Conservation (phyloP, 164 flowering plant species). For the Paratinospora sagittata region DNA sequence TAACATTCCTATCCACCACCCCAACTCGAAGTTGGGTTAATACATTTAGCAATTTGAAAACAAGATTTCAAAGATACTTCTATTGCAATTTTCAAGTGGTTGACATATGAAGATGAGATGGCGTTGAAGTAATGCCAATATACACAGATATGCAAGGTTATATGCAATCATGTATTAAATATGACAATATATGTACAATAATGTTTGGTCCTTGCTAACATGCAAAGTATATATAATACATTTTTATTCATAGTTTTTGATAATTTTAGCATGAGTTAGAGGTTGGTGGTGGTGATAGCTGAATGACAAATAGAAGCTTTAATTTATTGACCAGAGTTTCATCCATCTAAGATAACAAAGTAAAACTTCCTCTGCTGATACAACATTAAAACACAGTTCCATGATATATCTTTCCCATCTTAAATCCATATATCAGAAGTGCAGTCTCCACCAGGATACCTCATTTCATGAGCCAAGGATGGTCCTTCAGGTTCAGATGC, state of each 20-base stretch:
- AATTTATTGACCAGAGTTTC: neutral
- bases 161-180: too few relatives aligned
- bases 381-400: neutral
- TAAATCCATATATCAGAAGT: slow-evolving; percentile 95
- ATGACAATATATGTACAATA: neutral
- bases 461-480: slow-evolving; percentile 94
- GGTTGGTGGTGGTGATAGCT: neutral
- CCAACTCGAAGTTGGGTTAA: too few relatives aligned
- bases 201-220: neutral
- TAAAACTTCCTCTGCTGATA: neutral
- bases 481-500: slow-evolving; percentile 93
- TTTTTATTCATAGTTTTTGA: too few relatives aligned
- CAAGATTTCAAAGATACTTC: too few relatives aligned
- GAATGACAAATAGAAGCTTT: neutral
- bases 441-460: slow-evolving; percentile 99
- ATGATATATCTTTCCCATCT: neutral
- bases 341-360: neutral
- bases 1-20: too few relatives aligned
- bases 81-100: too few relatives aligned
- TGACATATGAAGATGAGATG: too few relatives aligned
- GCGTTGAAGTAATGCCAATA: too few relatives aligned
- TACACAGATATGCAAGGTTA: too few relatives aligned
- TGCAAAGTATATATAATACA: neutral
- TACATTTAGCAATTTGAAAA: too few relatives aligned
- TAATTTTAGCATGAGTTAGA: too few relatives aligned